Conservation (phyloP, 306 rosid species). For the Argentina anserina region DNA sequence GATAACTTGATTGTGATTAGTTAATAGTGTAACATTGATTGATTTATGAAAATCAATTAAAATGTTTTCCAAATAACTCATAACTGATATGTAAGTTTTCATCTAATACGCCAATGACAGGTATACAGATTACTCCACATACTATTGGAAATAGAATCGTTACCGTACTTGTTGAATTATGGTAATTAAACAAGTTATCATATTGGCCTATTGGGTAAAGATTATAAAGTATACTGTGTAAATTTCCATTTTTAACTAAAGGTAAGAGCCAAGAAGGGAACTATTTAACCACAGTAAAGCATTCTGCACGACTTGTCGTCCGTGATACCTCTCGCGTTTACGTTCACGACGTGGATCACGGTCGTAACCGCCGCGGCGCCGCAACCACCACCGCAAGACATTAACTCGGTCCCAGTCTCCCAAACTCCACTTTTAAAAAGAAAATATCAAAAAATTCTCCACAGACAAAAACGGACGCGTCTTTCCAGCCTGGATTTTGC, state of each 20-base stretch:
- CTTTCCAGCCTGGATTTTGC: constrained; percentile 55
- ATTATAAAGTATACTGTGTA: no score
- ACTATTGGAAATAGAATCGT: no score
- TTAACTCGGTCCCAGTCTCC: not conserved
- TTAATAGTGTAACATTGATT: no score
- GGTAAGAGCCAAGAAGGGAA: not conserved
- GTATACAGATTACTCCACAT: no score
- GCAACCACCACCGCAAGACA: not conserved
- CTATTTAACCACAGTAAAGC: not conserved
- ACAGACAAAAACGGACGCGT: constrained; percentile 17
- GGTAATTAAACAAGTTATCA: no score
- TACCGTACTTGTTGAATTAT: no score
- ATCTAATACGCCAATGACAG: no score
- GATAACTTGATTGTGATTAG: not conserved
- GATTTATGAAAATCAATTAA: not conserved
- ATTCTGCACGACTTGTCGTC: not conserved
- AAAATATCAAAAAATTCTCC: not conserved
- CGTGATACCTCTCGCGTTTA: not conserved
- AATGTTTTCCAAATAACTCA: not conserved
- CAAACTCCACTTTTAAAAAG: not conserved
- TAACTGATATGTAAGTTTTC: no score
- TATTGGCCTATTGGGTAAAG: no score
- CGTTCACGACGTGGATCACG: not conserved
- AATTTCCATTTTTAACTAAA: no score
- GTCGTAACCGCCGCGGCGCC: not conserved